These are phyloP conservation scores for Vigna angularis DNA, from an alignment of 306 rosid genomes.

Conservation along the genomic window DNA sequence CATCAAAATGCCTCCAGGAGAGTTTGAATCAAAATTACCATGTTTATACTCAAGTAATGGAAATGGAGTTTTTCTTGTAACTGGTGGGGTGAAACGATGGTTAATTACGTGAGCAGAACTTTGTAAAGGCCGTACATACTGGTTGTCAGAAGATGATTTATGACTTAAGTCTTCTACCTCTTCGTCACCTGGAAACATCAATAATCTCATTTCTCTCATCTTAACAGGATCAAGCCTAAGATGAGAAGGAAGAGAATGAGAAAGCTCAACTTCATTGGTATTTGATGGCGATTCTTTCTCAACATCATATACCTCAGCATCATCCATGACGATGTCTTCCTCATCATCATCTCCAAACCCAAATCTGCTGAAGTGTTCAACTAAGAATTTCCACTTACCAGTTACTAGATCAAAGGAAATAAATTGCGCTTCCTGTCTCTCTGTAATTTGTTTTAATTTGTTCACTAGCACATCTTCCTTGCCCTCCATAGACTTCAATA, in stretches of 20 bases:
- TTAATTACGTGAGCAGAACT: slow-evolving; percentile 57
- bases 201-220: slow-evolving; percentile 92
- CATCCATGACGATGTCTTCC: slow-evolving; percentile 74
- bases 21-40: slow-evolving; percentile 72
- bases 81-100: slow-evolving; percentile 64
- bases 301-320: slow-evolving; percentile 61
- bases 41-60: slow-evolving; percentile 85
- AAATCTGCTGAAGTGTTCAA: slow-evolving; percentile 92
- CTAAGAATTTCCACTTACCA: slow-evolving; percentile 87
- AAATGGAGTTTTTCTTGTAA: slow-evolving; percentile 79
- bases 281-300: slow-evolving; percentile 59
- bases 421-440: slow-evolving; percentile 82
- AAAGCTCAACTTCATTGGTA: slow-evolving; percentile 63
- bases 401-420: slow-evolving; percentile 69
- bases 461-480: slow-evolving; percentile 47
- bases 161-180: slow-evolving; percentile 56
- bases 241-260: slow-evolving; percentile 94
- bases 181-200: slow-evolving; percentile 79
- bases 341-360: slow-evolving; percentile 91
- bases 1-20: slow-evolving; percentile 85
- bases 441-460: slow-evolving; percentile 57
- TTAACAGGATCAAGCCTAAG: slow-evolving; percentile 92
- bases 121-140: slow-evolving; percentile 57
- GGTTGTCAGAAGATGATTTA: slow-evolving; percentile 59
- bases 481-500: slow-evolving; percentile 48